A percentile compares a stretch with the other conserved stretches of the same genome.
These are phyloP conservation scores for Symbiodinium natans DNA, from an alignment of 73 alveolate genomes.

Conservation along the genomic window DNA sequence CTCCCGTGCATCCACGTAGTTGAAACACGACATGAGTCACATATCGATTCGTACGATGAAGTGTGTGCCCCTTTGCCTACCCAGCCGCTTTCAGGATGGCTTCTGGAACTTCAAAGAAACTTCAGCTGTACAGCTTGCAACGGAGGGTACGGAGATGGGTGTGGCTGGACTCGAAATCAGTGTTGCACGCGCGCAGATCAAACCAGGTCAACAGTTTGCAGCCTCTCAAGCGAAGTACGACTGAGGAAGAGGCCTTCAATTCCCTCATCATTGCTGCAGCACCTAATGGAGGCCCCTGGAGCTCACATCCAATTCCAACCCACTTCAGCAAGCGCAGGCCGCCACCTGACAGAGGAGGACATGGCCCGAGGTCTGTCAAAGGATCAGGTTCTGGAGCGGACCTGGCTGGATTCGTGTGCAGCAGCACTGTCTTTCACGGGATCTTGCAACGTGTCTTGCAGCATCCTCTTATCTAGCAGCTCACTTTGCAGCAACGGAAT, in stretches of 20 bases:
- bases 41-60: neutral
- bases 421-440: neutral
- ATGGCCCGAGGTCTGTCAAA: slow-evolving; percentile 85
- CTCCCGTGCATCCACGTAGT: neutral
- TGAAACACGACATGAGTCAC: neutral
- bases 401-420: neutral
- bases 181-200: too few species aligned
- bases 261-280: slow-evolving; percentile 88
- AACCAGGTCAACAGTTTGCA: too few species aligned
- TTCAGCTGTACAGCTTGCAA: slow-evolving; percentile 78
- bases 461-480: too few species aligned
- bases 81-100: slow-evolving; percentile 47
- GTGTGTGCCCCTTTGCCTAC: neutral
- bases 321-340: slow-evolving; percentile 19
- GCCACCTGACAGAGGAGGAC: slow-evolving; percentile 84
- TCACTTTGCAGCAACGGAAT: too few species aligned
- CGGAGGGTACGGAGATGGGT: slow-evolving; percentile 79
- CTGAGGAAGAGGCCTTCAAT: slow-evolving; percentile 82
- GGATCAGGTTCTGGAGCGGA: slow-evolving; percentile 67
- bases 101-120: slow-evolving; percentile 90
- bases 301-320: too few species aligned
- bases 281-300: slow-evolving; percentile 57
- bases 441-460: too few species aligned
- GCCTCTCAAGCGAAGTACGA: too few species aligned
- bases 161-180: neutral